These are phyloP conservation scores for Phytophthora aleatoria DNA, from an alignment of 352 stramenopile species.

Conservation along the genomic window DNA sequence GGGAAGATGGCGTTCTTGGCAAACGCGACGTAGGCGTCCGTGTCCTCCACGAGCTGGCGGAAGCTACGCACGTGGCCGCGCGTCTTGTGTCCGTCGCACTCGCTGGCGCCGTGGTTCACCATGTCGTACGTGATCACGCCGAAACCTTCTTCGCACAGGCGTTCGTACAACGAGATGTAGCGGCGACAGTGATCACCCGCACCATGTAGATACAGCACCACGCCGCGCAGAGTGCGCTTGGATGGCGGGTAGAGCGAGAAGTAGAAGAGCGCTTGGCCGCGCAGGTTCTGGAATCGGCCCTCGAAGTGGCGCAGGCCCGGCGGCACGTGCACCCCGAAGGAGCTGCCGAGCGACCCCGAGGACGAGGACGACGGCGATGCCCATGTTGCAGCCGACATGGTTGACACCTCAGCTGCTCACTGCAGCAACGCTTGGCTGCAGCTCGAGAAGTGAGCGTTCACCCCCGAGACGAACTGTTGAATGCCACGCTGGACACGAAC, in stretches of 20 bases:
- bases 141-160: conserved; percentile 42
- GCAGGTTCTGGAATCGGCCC: conserved; percentile 37
- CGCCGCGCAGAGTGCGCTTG: conserved; percentile 31
- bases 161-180: conserved; percentile 47
- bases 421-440: neutral
- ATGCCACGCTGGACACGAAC: conserved; percentile 16
- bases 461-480: neutral
- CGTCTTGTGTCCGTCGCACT: conserved; percentile 34
- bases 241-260: conserved; percentile 37
- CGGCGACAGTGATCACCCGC: conserved; percentile 46
- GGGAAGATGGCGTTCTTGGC: conserved; percentile 38
- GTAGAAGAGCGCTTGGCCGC: conserved; percentile 44
- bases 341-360: conserved; percentile 17
- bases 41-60: conserved; percentile 52
- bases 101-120: conserved; percentile 48
- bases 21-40: conserved; percentile 43
- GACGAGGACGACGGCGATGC: conserved; percentile 17
- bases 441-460: neutral
- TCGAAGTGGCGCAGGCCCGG: conserved; percentile 36
- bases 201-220: conserved; percentile 52
- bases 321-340: conserved; percentile 31
- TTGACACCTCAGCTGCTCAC: neutral
- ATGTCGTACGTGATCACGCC: conserved; percentile 52
- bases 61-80: conserved; percentile 43
- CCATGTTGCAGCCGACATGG: conserved; percentile 17